Evolutionary conservation across 2,329 filamentous ascomycete species (phyloP).

Genomic region (Coccinonectria pachysandricola): DNA sequence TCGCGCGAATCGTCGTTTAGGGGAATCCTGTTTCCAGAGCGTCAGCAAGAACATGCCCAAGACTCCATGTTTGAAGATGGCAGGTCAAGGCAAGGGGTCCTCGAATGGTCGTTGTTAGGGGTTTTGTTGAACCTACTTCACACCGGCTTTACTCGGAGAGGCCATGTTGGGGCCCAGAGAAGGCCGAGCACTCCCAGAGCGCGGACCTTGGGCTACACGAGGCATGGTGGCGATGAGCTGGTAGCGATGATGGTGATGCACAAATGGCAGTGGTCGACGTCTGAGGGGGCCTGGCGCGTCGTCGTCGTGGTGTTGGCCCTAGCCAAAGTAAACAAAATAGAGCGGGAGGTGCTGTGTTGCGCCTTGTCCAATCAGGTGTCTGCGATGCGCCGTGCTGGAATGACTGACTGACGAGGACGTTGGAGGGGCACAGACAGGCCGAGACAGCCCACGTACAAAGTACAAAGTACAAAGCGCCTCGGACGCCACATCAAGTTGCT

Average conservation of each 20-base stretch:
- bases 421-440: too few species aligned
- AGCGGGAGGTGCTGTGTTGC: conserved; percentile 5
- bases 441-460: too few species aligned
- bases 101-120: conserved; percentile 97
- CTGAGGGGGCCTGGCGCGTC: conserved; percentile 19
- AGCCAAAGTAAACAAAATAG: conserved; percentile 23
- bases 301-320: conserved; percentile 17
- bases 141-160: conserved; percentile 46
- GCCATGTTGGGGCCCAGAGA: conserved; percentile 35
- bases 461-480: too few species aligned
- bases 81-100: too few species aligned
- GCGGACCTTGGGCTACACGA: conserved; percentile 46
- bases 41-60: too few species aligned
- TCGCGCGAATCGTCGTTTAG: conserved; percentile 93
- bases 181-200: conserved; percentile 36
- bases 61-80: too few species aligned
- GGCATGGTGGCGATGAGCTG: conserved; percentile 34
- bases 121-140: conserved; percentile 67
- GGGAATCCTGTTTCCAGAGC: conserved; percentile 85
- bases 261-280: conserved; percentile 11
- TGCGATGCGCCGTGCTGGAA: not conserved
- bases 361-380: not conserved
- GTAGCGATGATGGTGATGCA: conserved; percentile 8
- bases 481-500: too few species aligned
- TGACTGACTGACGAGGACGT: too few species aligned